phyloP scores from a whole-genome alignment of 1,284 basidiomycete genomes.

The Rhodofomes roseus region DNA sequence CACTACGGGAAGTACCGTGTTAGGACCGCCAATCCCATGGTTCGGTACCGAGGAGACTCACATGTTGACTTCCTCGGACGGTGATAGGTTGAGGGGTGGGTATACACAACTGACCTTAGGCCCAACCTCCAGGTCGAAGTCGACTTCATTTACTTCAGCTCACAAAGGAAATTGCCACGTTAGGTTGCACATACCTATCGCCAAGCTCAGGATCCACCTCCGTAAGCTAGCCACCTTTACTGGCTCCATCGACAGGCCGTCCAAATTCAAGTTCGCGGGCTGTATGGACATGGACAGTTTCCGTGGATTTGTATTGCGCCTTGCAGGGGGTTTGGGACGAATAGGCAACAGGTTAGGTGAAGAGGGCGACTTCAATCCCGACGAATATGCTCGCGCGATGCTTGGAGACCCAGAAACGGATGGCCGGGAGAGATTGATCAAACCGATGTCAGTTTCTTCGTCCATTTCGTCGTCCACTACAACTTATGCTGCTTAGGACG shows the following conservation, averaged over 20 bases:
- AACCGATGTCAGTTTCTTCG: conserved; percentile 28
- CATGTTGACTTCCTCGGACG: conserved; percentile 81
- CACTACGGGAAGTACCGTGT: conserved; percentile 41
- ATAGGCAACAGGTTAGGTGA: conserved; percentile 28
- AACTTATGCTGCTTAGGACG: too few relatives aligned
- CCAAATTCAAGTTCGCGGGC: conserved; percentile 18
- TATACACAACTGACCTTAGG: conserved; percentile 77
- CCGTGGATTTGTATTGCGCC: conserved; percentile 40
- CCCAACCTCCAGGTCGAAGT: conserved; percentile 87
- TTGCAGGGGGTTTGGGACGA: conserved; percentile 22
- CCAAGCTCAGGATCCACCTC: conserved; percentile 79
- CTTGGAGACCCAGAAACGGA: conserved; percentile 13
- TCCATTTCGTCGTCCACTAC: not conserved
- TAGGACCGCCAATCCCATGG: not conserved
- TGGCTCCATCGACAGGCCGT: conserved; percentile 39
- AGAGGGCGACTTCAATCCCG: conserved; percentile 26
- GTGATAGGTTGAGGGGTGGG: conserved; percentile 59
- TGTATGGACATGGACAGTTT: conserved; percentile 17
- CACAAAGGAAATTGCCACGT: conserved; percentile 9
- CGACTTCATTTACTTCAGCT: conserved; percentile 46
- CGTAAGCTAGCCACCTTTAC: conserved; percentile 50
- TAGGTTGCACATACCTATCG: conserved; percentile 49
- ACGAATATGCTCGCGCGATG: conserved; percentile 7
- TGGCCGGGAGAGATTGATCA: conserved; percentile 21
- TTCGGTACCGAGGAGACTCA: conserved; percentile 36